These are phyloP conservation scores for Amesomyces nigricolor DNA, from an alignment of 2,329 filamentous ascomycete genomes.

Conservation along the genomic window DNA sequence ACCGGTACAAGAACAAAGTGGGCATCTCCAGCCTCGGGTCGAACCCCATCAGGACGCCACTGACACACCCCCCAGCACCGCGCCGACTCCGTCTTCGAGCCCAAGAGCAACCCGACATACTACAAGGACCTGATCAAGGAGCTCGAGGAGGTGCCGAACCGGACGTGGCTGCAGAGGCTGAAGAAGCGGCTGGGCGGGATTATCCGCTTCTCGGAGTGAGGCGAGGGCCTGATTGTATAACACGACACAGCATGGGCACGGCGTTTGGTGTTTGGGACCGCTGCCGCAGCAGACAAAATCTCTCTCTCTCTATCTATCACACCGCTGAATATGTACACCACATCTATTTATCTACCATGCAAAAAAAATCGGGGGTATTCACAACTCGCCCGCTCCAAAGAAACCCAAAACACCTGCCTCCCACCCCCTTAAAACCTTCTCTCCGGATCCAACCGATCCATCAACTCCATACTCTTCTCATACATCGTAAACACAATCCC, in stretches of 20 bases:
- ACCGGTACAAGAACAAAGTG: slow-evolving; percentile 52
- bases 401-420: neutral
- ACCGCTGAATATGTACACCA: slow-evolving; percentile 1
- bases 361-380: slow-evolving; percentile 6
- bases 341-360: slow-evolving; percentile 15
- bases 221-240: slow-evolving; percentile 10
- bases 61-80: slow-evolving; percentile 36
- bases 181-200: slow-evolving; percentile 53
- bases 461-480: slow-evolving; percentile 89
- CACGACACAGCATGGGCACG: slow-evolving; percentile 18
- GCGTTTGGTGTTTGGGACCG: slow-evolving; percentile 19
- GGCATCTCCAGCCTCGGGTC: too few relatives aligned
- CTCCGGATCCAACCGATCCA: slow-evolving; percentile 76
- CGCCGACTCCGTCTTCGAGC: slow-evolving; percentile 46
- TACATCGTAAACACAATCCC: slow-evolving; percentile 99
- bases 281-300: neutral
- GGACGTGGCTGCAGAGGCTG: slow-evolving; percentile 48
- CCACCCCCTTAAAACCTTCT: slow-evolving; percentile 53
- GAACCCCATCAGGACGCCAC: neutral
- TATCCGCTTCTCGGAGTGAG: slow-evolving; percentile 45
- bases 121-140: slow-evolving; percentile 57
- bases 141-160: slow-evolving; percentile 56
- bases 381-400: neutral
- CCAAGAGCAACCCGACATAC: slow-evolving; percentile 59
- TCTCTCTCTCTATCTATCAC: neutral